phyloP scores from a whole-genome alignment of 805 yeast species.

The Metahyphopichia silvanorum region DNA sequence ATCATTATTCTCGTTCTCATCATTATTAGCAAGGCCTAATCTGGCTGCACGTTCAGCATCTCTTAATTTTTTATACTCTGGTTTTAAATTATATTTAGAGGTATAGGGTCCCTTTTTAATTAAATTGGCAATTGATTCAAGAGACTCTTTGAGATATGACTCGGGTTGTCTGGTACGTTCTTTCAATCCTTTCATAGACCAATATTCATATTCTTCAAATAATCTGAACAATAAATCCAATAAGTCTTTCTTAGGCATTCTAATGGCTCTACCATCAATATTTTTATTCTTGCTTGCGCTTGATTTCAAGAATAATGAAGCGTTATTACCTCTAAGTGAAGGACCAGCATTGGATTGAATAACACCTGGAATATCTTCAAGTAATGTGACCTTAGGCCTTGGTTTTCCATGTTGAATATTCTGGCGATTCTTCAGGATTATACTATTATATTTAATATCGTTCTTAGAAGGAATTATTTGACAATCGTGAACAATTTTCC shows the following conservation, averaged over 20 bases:
- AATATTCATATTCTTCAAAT: constrained; percentile 93
- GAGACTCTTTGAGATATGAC: constrained; percentile 81
- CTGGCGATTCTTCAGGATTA: constrained; percentile 50
- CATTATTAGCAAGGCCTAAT: constrained; percentile 47
- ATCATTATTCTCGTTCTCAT: constrained; percentile 39
- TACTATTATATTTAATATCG: constrained; percentile 67
- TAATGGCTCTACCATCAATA: constrained; percentile 80
- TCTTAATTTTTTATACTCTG: constrained; percentile 78
- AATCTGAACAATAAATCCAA: constrained; percentile 83
- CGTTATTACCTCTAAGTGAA: constrained; percentile 63
- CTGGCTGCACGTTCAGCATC: constrained; percentile 74
- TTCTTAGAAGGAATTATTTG: constrained; percentile 75
- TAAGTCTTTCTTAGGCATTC: constrained; percentile 91
- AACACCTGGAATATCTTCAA: constrained; percentile 83
- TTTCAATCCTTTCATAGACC: constrained; percentile 92
- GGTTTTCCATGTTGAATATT: constrained; percentile 49
- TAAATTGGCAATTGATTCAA: constrained; percentile 84
- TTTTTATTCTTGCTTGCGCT: constrained; percentile 41
- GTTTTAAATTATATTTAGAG: constrained; percentile 82
- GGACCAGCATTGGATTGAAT: constrained; percentile 85
- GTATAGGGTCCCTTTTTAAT: constrained; percentile 97
- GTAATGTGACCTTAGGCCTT: constrained; percentile 63
- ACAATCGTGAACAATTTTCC: constrained; percentile 91
- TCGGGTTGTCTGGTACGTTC: constrained; percentile 97
- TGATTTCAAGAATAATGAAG: constrained; percentile 61